Conservation (phyloP, 345 rosid genomes). For the Kandelia obovata region DNA sequence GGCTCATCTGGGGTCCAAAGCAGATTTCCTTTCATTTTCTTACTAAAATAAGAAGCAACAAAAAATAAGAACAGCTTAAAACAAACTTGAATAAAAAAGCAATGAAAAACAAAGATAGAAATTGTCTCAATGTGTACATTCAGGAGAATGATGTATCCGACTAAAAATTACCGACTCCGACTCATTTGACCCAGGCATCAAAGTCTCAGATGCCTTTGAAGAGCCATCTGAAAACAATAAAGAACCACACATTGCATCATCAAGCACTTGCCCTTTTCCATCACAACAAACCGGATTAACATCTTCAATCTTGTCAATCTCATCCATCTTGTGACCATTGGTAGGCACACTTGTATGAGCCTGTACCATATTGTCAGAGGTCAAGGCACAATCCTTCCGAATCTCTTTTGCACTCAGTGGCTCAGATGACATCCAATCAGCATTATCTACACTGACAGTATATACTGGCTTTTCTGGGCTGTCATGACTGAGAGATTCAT, state of each 20-base stretch:
- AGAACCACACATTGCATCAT: constrained; percentile 29
- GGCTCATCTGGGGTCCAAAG: constrained; percentile 9
- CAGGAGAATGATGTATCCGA: constrained; percentile 97
- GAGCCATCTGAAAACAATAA: constrained; percentile 42
- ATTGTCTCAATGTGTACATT: constrained; percentile 93
- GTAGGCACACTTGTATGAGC: neutral
- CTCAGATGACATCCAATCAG: constrained; percentile 30
- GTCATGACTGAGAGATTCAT: constrained; percentile 15
- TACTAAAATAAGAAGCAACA: constrained; percentile 20
- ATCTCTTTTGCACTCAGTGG: constrained; percentile 19
- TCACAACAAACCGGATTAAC: constrained; percentile 5
- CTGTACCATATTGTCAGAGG: constrained; percentile 11
- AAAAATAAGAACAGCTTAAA: constrained; percentile 14
- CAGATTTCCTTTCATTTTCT: constrained; percentile 45
- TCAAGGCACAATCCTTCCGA: neutral
- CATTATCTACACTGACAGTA: constrained; percentile 14
- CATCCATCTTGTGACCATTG: constrained; percentile 16
- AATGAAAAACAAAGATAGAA: constrained; percentile 36
- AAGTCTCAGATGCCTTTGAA: constrained; percentile 32
- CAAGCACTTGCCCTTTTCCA: constrained; percentile 23
- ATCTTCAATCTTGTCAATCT: constrained; percentile 11
- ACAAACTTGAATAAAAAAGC: constrained; percentile 24
- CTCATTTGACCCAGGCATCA: constrained; percentile 66
- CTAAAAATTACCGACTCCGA: constrained; percentile 65
- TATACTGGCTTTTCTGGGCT: constrained; percentile 23